A percentile compares a stretch with the other conserved stretches of the same genome.
Conservation (phyloP, 1,284 basidiomycete species). For the Cryptococcus maquisensis region DNA sequence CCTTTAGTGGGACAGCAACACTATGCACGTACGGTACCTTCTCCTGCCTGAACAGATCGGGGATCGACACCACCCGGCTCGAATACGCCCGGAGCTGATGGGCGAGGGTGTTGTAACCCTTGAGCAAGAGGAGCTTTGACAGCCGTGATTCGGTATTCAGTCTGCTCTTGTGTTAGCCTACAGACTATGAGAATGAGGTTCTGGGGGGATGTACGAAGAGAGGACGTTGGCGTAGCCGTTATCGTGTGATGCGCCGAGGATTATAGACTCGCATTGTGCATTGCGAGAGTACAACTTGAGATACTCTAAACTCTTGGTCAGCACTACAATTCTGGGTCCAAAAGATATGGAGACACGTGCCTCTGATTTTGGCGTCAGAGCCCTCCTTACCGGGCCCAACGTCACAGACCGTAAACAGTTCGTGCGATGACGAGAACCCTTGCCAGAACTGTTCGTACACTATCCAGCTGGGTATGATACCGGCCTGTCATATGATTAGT, state of each 20-base stretch:
- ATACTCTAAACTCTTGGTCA: slow-evolving; percentile 56
- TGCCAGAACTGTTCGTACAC: slow-evolving; percentile 42
- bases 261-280: slow-evolving; percentile 67
- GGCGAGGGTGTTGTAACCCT: slow-evolving; percentile 53
- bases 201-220: slow-evolving; percentile 35
- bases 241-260: slow-evolving; percentile 68
- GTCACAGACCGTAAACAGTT: slow-evolving; percentile 58
- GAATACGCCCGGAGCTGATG: slow-evolving; percentile 55
- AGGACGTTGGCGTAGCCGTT: slow-evolving; percentile 63
- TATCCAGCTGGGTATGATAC: slow-evolving; percentile 25
- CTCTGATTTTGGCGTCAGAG: slow-evolving; percentile 67
- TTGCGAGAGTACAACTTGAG: slow-evolving; percentile 68
- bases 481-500: slow-evolving; percentile 18
- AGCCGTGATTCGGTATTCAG: slow-evolving; percentile 60
- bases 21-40: slow-evolving; percentile 43
- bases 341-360: slow-evolving; percentile 49
- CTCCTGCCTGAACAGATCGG: slow-evolving; percentile 61
- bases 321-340: not conserved
- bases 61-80: slow-evolving; percentile 57
- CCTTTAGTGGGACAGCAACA: not conserved
- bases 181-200: too few relatives aligned
- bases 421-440: slow-evolving; percentile 37
- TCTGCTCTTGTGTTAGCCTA: not conserved
- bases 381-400: slow-evolving; percentile 64
- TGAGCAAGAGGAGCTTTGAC: slow-evolving; percentile 64